Conservation (phyloP, 768 basidiomycete species). For the Boletus speciosus region DNA sequence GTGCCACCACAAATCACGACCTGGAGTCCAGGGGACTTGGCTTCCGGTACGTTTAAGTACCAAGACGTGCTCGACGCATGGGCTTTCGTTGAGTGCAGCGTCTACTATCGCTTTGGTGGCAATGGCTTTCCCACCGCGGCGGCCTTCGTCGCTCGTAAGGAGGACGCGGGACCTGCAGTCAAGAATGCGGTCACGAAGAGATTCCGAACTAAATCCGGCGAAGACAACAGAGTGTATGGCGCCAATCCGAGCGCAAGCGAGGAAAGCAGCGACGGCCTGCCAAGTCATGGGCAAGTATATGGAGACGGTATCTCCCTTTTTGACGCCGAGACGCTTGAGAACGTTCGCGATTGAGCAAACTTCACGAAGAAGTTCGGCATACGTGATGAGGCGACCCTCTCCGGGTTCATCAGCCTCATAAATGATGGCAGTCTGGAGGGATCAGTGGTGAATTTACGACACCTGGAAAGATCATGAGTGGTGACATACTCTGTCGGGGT, state of each 20-base stretch:
- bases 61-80: constrained; percentile 84
- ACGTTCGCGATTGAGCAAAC: constrained; percentile 90
- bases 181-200: constrained; percentile 84
- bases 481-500: constrained; percentile 70
- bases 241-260: constrained; percentile 95
- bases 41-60: constrained; percentile 87
- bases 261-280: constrained; percentile 95
- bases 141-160: constrained; percentile 94
- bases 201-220: constrained; percentile 94
- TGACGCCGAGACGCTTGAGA: constrained; percentile 83
- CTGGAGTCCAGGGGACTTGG: constrained; percentile 73
- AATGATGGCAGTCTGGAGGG: constrained; percentile 80
- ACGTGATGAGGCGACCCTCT: constrained; percentile 72
- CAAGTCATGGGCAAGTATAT: constrained; percentile 92
- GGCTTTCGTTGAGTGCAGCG: constrained; percentile 80
- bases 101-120: constrained; percentile 95
- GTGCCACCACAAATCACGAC: constrained; percentile 95
- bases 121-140: constrained; percentile 90
- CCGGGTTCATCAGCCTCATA: constrained; percentile 97
- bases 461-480: not conserved
- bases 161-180: constrained; percentile 91
- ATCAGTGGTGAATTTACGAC: not conserved
- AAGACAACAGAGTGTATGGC: constrained; percentile 97
- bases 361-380: constrained; percentile 83
- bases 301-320: constrained; percentile 94